Conservation (phyloP, 352 stramenopile species). For the Elongisporangium prolatum region DNA sequence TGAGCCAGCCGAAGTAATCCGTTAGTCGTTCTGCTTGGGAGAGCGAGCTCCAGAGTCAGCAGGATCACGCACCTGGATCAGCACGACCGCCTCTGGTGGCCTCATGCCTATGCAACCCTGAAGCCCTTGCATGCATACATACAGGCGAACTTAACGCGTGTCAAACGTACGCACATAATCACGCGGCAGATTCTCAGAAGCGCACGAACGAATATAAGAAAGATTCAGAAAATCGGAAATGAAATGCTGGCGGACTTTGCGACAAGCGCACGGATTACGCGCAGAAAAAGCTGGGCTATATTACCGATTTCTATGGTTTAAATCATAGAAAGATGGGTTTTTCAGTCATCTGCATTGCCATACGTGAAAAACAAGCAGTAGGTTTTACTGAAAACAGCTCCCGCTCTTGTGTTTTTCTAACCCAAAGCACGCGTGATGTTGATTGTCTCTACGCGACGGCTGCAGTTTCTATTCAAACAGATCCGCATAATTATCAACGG, state of each 20-base stretch:
- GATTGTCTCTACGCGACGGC: background rate
- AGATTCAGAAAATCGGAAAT: background rate
- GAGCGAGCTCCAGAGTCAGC: background rate
- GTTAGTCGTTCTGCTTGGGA: background rate
- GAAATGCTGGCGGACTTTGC: background rate
- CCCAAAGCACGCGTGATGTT: background rate
- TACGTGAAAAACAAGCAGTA: background rate
- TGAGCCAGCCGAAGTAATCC: background rate
- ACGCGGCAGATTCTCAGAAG: background rate
- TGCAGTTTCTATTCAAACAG: background rate
- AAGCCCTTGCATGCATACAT: background rate
- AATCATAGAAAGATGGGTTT: background rate
- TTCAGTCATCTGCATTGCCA: too few species aligned
- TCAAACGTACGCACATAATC: background rate
- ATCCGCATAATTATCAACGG: background rate
- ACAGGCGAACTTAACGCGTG: background rate
- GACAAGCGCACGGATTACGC: background rate
- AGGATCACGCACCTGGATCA: background rate
- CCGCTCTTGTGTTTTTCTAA: background rate
- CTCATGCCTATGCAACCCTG: background rate
- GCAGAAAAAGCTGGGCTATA: background rate
- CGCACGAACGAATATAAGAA: background rate
- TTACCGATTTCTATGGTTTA: background rate
- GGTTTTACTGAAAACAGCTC: background rate
- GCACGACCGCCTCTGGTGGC: background rate